Percentiles rank a stretch among this genome's conserved stretches.
These are phyloP conservation scores for Colletotrichum lini DNA, from an alignment of 2,329 filamentous ascomycete species.

Conservation along the genomic window DNA sequence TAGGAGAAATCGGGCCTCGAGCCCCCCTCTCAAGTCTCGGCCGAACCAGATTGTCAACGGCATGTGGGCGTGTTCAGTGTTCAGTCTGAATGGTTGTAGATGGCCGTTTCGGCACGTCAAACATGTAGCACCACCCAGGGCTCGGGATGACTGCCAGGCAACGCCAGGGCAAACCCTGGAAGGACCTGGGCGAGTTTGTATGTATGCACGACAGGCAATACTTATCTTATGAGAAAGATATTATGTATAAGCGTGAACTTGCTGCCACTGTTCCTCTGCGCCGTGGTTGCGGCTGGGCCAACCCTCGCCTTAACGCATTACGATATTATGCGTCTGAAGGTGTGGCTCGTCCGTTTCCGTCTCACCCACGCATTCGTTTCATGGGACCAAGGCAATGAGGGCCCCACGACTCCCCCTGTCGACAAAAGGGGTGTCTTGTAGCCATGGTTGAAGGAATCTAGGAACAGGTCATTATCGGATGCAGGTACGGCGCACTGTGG, in stretches of 20 bases:
- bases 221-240: conserved; percentile 21
- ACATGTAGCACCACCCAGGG: not conserved
- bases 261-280: conserved; percentile 6
- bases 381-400: conserved; percentile 6
- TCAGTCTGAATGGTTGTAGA: not conserved
- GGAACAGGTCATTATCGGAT: conserved; percentile 12
- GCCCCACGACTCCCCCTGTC: conserved; percentile 17
- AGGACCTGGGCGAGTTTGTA: conserved; percentile 1
- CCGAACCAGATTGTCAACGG: conserved; percentile 1
- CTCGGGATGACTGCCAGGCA: not conserved
- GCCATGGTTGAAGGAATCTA: conserved; percentile 11
- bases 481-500: conserved; percentile 32
- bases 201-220: conserved; percentile 26
- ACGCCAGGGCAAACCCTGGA: not conserved
- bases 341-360: conserved; percentile 7
- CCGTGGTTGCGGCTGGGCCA: conserved; percentile 1
- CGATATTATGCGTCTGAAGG: conserved; percentile 21
- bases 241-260: conserved; percentile 6
- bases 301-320: conserved; percentile 14
- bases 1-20: conserved; percentile 6
- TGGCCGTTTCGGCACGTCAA: not conserved
- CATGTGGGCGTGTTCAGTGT: conserved; percentile 24
- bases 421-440: not conserved
- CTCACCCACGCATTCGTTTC: conserved; percentile 10
- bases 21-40: not conserved